phyloP scores from a whole-genome alignment of 495 filamentous ascomycete species.

The Rhypophila decipiens region DNA sequence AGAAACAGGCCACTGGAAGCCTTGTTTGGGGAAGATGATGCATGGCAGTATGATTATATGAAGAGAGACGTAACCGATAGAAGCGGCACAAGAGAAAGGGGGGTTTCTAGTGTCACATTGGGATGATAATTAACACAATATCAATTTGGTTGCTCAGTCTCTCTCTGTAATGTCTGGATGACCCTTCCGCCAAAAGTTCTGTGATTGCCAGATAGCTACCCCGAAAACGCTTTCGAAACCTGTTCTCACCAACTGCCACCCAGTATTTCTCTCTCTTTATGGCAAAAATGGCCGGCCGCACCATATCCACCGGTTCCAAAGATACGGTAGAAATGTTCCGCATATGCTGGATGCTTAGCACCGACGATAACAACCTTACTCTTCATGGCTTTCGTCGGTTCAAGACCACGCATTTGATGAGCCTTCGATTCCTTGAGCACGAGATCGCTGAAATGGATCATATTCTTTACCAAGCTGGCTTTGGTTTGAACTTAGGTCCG shows the following conservation, averaged over 20 bases:
- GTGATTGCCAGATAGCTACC: neutral
- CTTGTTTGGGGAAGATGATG: too few relatives aligned
- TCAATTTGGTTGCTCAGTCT: neutral
- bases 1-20: too few relatives aligned
- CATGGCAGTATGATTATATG: too few relatives aligned
- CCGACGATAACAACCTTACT: slow-evolving; percentile 3
- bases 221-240: neutral
- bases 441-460: slow-evolving; percentile 2
- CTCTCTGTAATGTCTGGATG: neutral
- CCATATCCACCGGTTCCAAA: neutral
- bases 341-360: neutral
- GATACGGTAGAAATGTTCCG: neutral
- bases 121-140: neutral
- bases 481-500: neutral
- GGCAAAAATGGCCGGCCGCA: neutral
- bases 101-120: neutral
- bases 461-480: neutral
- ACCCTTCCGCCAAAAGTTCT: neutral
- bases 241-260: neutral
- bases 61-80: neutral
- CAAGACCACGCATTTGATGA: slow-evolving; percentile 3
- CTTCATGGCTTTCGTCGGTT: slow-evolving; percentile 1
- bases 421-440: slow-evolving; percentile 2
- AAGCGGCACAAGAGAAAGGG: neutral
- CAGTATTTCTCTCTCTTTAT: neutral